A percentile compares a stretch with the other conserved stretches of the same genome.
Conservation (phyloP, 2,329 filamentous ascomycete genomes). For the Nemania sp. region DNA sequence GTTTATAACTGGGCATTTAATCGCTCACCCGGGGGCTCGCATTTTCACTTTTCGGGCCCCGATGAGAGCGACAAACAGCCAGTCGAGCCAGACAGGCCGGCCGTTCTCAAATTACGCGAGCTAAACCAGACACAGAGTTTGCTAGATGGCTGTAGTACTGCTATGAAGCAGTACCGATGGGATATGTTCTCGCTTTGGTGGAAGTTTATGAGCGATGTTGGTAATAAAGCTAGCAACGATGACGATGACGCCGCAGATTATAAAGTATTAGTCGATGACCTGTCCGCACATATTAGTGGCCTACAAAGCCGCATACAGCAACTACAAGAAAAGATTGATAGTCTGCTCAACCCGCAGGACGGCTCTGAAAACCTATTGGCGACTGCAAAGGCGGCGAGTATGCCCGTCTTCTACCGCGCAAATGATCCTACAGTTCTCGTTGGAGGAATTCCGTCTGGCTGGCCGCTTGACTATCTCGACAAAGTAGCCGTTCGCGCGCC, state of each 20-base stretch:
- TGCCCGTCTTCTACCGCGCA: conserved; percentile 47
- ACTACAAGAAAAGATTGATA: conserved; percentile 1
- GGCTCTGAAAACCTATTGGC: conserved; percentile 1
- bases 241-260: background rate
- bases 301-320: conserved; percentile 3
- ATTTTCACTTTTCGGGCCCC: conserved; percentile 44
- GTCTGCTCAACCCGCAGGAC: background rate
- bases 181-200: conserved; percentile 25
- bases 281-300: background rate
- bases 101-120: conserved; percentile 3
- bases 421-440: conserved; percentile 56
- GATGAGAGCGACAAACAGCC: conserved; percentile 31
- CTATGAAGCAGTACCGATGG: conserved; percentile 8
- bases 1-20: conserved; percentile 51
- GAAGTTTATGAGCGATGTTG: conserved; percentile 18
- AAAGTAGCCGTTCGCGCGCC: conserved; percentile 41
- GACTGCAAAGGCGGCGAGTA: conserved; percentile 42
- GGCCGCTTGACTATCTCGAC: conserved; percentile 54
- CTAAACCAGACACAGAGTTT: conserved; percentile 16
- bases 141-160: conserved; percentile 5
- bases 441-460: conserved; percentile 54
- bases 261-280: conserved; percentile 3
- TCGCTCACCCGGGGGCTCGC: conserved; percentile 45
- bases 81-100: conserved; percentile 1
- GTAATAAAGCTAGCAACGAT: background rate